Evolutionary conservation across 2,329 filamentous ascomycete genomes (phyloP), one percentile per base, ranked within the genome.

Genomic region (Fusarium compactum): DNA sequence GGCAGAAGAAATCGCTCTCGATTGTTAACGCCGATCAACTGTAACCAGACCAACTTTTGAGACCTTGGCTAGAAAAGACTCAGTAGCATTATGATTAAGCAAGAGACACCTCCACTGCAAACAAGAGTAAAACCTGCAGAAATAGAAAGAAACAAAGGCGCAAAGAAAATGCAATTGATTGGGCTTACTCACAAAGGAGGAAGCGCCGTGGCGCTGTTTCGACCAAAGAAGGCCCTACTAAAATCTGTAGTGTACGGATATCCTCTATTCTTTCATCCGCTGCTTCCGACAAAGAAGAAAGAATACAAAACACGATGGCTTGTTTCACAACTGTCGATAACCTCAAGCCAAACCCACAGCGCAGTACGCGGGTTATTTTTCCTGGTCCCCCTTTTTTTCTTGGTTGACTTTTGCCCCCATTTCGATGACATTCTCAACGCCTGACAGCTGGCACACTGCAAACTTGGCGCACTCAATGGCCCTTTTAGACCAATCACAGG

Each of bases 151-250:
- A 54, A 62, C 62, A 58, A 25, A 51, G 27, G 24, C 38, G 47
- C 32, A 46, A 52, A 24, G 18, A 52, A 20, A 41, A 27, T 27
- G 30, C 57, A 30, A 22, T 2, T 65, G 63, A 63, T 57, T 67
- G 63, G 56, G 38, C n/a, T 67, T n/a, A 12, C 41, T 45, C 12
- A 15, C 34, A 34, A 27, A 45, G 41, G 46, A 66, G 63, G 64
- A 67, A 64, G 58, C 65, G 65, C 65, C 46, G 65, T 67, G 65
- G 65, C 65, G 65, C 58, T 68, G 52, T 67, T 67, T 64, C 63
- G 30, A 43, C 48, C 24, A 29, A 22, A 53, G 18, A 43, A 43
- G n/a, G 9, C 14, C 18, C 32, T 52, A 27, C 22, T 52, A 38
- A 38, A 38, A 38, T 38, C 48, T 52, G 48, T 52, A 52, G 48